Evolutionary conservation across 1,139 yeast genomes (phyloP), one percentile per base, ranked within the genome.

Genomic region (Geotrichum siamense): DNA sequence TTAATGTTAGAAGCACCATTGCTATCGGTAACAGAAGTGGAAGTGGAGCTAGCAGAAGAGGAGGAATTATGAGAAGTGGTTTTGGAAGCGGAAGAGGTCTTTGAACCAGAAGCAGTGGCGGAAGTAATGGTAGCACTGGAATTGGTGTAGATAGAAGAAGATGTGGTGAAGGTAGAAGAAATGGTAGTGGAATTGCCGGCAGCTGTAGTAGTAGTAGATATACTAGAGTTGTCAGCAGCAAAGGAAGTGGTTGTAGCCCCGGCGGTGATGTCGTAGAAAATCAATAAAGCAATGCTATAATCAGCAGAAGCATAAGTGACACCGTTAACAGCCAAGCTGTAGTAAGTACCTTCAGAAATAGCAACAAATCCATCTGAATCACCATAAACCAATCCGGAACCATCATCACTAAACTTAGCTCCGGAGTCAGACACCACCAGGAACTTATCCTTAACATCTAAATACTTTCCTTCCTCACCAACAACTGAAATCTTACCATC

Each of bases 1-100:
- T 30, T 23, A 26, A 34, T 27, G n/a, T 22, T 32, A 10, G n/a
- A 10, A 31, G 38, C 45, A 25, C 41, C 45, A 16, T 42, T 42
- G n/a, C n/a, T n/a, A 26, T 31, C 45, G 23, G 36, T 38, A 22
- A 28, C 17, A 22, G 16, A 5, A 16, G 34, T 30, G 21, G 21
- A 8, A 16, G n/a, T 30, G 5, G 8, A 6, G 17, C 26, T 17
- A 9, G 16, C n/a, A 17, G 32, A 12, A 22, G 32, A 8, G 31
- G 12, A 25, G 38, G 19, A 13, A 15, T 12, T n/a, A 12, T 17
- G 4, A 16, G 42, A 23, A 23, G 27, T 28, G 31, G 32, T 17
- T 5, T 21, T 12, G n/a, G 32, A 12, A 22, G 32, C 8, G 31
- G 12, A 25, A 29, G 19, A 13, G 10, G 17, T n/a, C 8, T 17